Percentiles rank a stretch among this genome's conserved stretches.
Evolutionary conservation across 352 stramenopile species (phyloP).

Genomic region (Hyaloperonospora brassicae): DNA sequence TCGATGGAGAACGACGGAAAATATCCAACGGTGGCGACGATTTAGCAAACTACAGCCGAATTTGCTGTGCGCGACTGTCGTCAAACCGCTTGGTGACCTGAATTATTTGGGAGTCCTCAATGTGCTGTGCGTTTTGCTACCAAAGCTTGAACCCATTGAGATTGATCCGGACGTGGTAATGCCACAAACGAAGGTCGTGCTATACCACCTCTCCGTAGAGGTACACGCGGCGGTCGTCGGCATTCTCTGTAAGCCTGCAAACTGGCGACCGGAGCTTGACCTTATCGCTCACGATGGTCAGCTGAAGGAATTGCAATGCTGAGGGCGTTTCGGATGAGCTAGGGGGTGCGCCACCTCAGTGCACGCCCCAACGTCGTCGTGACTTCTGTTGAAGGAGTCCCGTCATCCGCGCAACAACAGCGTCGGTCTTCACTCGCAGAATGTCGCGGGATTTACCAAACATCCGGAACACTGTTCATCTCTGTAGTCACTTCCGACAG

Average conservation of each 20-base stretch:
- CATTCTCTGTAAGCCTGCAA: not conserved
- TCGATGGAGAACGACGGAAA: not conserved
- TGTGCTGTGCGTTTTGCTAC: not conserved
- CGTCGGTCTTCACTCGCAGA: not conserved
- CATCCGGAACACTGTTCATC: not conserved
- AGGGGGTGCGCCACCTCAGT: not conserved
- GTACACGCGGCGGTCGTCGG: not conserved
- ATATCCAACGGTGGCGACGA: not conserved
- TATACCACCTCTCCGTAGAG: not conserved
- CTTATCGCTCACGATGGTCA: conserved; percentile 1
- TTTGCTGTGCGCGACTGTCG: not conserved
- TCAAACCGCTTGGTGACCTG: not conserved
- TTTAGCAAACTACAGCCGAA: not conserved
- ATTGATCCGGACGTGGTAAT: not conserved
- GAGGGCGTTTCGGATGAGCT: not conserved
- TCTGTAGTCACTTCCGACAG: not conserved
- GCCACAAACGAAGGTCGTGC: not conserved
- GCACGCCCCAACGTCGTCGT: not conserved
- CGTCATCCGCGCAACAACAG: not conserved
- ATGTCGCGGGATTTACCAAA: not conserved
- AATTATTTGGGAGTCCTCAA: not conserved
- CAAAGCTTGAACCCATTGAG: not conserved
- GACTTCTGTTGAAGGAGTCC: not conserved
- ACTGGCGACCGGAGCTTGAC: not conserved
- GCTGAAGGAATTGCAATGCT: not conserved